Evolutionary conservation across 169 alveolate genomes (phyloP).

Genomic region (Sarcocystis neurona): DNA sequence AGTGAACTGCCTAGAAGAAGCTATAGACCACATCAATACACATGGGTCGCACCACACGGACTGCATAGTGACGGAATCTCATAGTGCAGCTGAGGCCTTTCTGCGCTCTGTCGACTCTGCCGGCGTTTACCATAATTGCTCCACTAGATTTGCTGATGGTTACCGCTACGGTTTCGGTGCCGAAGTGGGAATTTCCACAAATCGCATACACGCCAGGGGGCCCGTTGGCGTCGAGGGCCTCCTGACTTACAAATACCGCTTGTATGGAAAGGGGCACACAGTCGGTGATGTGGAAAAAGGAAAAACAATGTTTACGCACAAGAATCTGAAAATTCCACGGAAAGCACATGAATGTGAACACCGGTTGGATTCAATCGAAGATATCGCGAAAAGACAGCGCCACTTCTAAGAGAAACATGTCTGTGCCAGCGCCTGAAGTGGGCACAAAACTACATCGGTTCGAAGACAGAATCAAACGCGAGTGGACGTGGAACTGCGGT

Average conservation of each 20-base stretch:
- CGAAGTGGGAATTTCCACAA: constrained; percentile 79
- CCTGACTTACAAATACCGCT: constrained; percentile 70
- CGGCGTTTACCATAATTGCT: constrained; percentile 75
- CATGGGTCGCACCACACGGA: constrained; percentile 81
- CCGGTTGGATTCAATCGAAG: constrained; percentile 4
- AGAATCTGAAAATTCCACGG: background rate
- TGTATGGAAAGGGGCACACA: constrained; percentile 75
- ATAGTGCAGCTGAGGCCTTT: constrained; percentile 53
- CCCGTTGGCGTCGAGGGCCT: constrained; percentile 81
- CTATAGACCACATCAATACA: constrained; percentile 71
- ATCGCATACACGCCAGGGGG: constrained; percentile 78
- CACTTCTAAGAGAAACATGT: no score
- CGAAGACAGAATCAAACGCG: no score
- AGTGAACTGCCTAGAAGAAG: constrained; percentile 68
- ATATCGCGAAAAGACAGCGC: background rate
- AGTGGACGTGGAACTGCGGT: no score
- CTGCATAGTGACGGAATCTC: constrained; percentile 68
- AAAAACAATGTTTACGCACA: constrained; percentile 17
- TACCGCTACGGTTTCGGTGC: constrained; percentile 79
- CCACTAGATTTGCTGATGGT: constrained; percentile 80
- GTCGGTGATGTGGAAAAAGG: constrained; percentile 57
- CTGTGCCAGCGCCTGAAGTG: no score
- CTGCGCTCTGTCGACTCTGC: constrained; percentile 71
- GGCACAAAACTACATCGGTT: no score
- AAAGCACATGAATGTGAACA: background rate